These are phyloP conservation scores for Auricularia auricula-judae DNA, from an alignment of 768 basidiomycete species.

Conservation along the genomic window DNA sequence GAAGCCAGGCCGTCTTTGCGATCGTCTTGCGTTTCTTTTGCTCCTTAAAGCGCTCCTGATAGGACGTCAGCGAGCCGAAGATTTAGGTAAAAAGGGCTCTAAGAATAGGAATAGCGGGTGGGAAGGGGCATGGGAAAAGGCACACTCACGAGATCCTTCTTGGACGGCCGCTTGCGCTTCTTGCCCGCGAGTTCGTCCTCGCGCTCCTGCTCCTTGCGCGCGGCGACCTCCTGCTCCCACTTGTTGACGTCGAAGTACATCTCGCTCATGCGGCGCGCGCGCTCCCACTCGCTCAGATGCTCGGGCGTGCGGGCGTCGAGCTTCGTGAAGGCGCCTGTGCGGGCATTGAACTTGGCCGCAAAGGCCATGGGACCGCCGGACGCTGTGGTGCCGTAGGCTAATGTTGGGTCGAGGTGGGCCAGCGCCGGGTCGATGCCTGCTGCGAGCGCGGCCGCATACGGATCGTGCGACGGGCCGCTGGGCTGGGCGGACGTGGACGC, in stretches of 20 bases:
- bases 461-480: slow-evolving; percentile 35
- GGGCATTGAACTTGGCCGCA: slow-evolving; percentile 39
- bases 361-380: slow-evolving; percentile 23
- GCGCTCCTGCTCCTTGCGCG: slow-evolving; percentile 26
- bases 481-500: slow-evolving; percentile 25
- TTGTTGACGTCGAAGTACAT: slow-evolving; percentile 78
- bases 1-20: slow-evolving; percentile 80
- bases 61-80: slow-evolving; percentile 10
- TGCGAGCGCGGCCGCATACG: slow-evolving; percentile 48
- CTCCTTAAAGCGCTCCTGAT: slow-evolving; percentile 73
- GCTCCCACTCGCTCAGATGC: slow-evolving; percentile 71
- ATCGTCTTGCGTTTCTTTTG: slow-evolving; percentile 76
- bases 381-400: slow-evolving; percentile 24
- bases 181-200: slow-evolving; percentile 45
- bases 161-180: slow-evolving; percentile 69
- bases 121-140: not conserved
- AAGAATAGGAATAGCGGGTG: not conserved
- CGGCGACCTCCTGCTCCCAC: slow-evolving; percentile 65
- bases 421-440: slow-evolving; percentile 78
- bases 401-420: slow-evolving; percentile 68
- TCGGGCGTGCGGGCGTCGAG: slow-evolving; percentile 58
- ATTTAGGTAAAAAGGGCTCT: slow-evolving; percentile 2
- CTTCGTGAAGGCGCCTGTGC: slow-evolving; percentile 65
- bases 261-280: slow-evolving; percentile 76
- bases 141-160: slow-evolving; percentile 69